Base-by-base conservation (phyloP, 768 basidiomycete genomes). In the Tulasnella sp. region DNA sequence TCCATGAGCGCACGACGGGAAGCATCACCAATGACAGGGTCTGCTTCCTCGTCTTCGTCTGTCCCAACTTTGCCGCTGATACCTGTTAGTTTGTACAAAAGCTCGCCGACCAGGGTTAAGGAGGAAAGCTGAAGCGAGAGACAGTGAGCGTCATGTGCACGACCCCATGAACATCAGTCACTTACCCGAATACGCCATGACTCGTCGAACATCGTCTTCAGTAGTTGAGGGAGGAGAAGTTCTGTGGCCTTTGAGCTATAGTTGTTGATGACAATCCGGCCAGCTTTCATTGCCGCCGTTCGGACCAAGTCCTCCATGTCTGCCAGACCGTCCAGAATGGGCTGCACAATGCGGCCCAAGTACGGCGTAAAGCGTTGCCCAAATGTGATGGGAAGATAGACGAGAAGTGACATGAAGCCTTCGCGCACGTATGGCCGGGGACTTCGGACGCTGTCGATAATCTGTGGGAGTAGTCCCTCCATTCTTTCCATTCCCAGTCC, bases 271-370 rank as follows among this genome's bases (percentile, higher is more conserved):
- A 98, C 84, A 91, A 98, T 98, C 61, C 96, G 77, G 57, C 94
- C 93, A n/a, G 94, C 93, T 34, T 89, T 81, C 93, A 98, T 97
- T 4, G 94, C 92, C 9, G 94, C 93, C 61, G 98, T 93, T 23
- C 94, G 78, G 8, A 98, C 96, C 65, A 86, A 91, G 71, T 97
- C 96, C 63, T 96, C 93, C 6, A 81, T 74, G 65, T 98, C 94
- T 0, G 94, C 84, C 35, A 99, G 72, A 61, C 96, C 96, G 42
- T 80, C 80, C 32, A 98, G 75, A 62, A 99, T 94, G 0, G 94
- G 94, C 8, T 84, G 73, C 40, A 98, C 87, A 66, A 99, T 94
- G 69, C 90, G 87, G 6, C 90, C 86, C 7, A 99, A 74, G 71
- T 98, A 93, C 0, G 93, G 94, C 62, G 92, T 83, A 79, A 99